Base-by-base conservation (phyloP, 2,329 filamentous ascomycete genomes). In the Colletotrichum truncatum region DNA sequence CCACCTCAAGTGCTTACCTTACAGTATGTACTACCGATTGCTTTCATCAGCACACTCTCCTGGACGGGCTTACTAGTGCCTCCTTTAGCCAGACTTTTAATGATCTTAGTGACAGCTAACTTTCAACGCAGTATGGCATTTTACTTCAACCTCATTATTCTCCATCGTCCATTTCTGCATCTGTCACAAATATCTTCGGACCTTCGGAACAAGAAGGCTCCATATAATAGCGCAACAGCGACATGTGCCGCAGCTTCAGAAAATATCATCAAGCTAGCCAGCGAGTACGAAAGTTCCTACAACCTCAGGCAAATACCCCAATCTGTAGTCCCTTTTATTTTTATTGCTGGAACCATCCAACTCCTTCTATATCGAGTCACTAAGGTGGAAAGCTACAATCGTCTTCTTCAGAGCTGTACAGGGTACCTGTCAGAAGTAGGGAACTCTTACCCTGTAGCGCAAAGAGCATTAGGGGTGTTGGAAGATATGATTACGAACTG, bases 321-420 rank as follows among this genome's bases (percentile, higher is more conserved):
- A 10, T 41, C 58, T 4, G 43, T 55, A 3, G 21, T 63, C 11
- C 57, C 62, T 23, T 56, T 56, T 36, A 8, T 66, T 3, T 66
- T 66, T 18, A 41, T 66, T 7, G 49, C 57, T 3, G 57, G 63
- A 2, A 66, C 56, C 6, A 51, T 63, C 8, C 57, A 66, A 14
- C 57, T 66, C 9, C 26, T 39, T 0, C 36, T 32, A 4, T 16
- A 49, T 4, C 57, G 18, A 11, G 8, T 18, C 12, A 34, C 28
- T 1, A 32, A 28, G 6, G 12, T 18, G 6, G 38, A 21, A 6
- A 30, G 16, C 5, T 56, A 65, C 18, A 26, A 41, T 2, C 11
- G 3, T 8, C 56, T 49, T 12, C 56, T 65, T 2, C 62, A 49
- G n/a, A 23, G 39, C 32, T 61, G 46, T 4, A 10, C 28, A n/a